Evolutionary conservation across 306 rosid genomes (phyloP).

Genomic region (Urtica urens): DNA sequence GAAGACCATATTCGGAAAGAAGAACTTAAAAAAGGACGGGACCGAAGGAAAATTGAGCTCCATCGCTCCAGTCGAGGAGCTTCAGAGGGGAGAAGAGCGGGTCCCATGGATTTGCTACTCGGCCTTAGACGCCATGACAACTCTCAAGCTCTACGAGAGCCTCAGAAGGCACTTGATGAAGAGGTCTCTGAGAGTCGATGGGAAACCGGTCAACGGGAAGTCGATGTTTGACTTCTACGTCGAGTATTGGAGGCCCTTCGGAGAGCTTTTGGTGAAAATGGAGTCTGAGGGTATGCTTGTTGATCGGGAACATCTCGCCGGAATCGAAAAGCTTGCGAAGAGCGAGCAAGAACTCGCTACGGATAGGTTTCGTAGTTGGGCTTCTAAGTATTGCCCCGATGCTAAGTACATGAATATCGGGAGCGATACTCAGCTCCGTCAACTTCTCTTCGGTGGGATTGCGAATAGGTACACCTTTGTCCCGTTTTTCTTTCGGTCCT

Average conservation of each 20-base stretch:
- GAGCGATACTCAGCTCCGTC: conserved; percentile 84
- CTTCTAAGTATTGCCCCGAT: conserved; percentile 64
- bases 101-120: conserved; percentile 45
- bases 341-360: conserved; percentile 70
- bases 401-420: conserved; percentile 92
- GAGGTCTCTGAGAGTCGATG: conserved; percentile 28
- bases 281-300: conserved; percentile 95
- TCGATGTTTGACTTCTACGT: conserved; percentile 75
- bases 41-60: conserved; percentile 40
- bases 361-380: conserved; percentile 85
- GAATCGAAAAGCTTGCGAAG: conserved; percentile 79
- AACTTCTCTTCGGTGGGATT: conserved; percentile 78
- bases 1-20: conserved; percentile 51
- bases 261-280: conserved; percentile 77
- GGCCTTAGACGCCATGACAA: conserved; percentile 44
- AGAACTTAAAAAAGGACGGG: conserved; percentile 41
- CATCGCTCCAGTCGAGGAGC: conserved; percentile 79
- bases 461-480: conserved; percentile 66
- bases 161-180: conserved; percentile 24
- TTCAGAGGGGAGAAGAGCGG: conserved; percentile 75
- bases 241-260: conserved; percentile 84
- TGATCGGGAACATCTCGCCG: conserved; percentile 68
- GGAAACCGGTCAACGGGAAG: conserved; percentile 23
- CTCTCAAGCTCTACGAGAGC: conserved; percentile 44
- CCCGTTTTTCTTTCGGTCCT: background rate